phyloP scores from a whole-genome alignment of 1,139 yeast genomes.

The Hemisphaericaspora subhashii region DNA sequence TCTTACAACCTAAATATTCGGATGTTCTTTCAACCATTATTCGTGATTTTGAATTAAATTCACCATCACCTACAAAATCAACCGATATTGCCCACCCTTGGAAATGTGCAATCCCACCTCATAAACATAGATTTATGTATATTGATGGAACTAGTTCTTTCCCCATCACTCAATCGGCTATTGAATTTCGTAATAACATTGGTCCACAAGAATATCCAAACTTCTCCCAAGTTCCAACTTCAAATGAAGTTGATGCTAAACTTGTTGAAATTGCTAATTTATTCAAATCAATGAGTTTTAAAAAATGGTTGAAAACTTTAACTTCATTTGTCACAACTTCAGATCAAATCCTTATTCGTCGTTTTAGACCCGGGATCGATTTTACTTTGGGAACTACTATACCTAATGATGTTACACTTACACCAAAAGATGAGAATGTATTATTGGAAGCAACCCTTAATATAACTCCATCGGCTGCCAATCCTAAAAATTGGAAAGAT shows the following conservation, averaged over 20 bases:
- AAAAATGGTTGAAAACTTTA: constrained; percentile 65
- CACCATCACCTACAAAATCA: constrained; percentile 57
- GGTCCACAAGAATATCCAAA: constrained; percentile 57
- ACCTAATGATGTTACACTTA: constrained; percentile 45
- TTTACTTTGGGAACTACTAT: constrained; percentile 86
- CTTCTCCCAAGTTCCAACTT: constrained; percentile 33
- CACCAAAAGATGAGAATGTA: constrained; percentile 43
- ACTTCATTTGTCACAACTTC: constrained; percentile 67
- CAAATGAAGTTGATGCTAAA: constrained; percentile 19
- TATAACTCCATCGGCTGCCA: constrained; percentile 65
- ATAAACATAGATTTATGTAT: constrained; percentile 84
- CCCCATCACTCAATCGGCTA: constrained; percentile 27
- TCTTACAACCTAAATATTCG: constrained; percentile 62
- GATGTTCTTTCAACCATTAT: constrained; percentile 45
- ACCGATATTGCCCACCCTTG: constrained; percentile 69
- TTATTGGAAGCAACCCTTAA: constrained; percentile 69
- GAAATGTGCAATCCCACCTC: constrained; percentile 93
- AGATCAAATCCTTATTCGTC: constrained; percentile 70
- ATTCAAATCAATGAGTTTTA: constrained; percentile 60
- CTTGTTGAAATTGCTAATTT: constrained; percentile 59
- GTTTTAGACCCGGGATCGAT: constrained; percentile 95
- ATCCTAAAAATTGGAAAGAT: constrained; percentile 67
- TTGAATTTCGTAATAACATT: constrained; percentile 28
- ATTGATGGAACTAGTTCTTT: constrained; percentile 58
- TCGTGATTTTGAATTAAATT: constrained; percentile 53